A percentile compares a stretch with the other conserved stretches of the same genome.
Evolutionary conservation across 495 filamentous ascomycete genomes (phyloP).

Genomic region (Elasticomyces elasticus): DNA sequence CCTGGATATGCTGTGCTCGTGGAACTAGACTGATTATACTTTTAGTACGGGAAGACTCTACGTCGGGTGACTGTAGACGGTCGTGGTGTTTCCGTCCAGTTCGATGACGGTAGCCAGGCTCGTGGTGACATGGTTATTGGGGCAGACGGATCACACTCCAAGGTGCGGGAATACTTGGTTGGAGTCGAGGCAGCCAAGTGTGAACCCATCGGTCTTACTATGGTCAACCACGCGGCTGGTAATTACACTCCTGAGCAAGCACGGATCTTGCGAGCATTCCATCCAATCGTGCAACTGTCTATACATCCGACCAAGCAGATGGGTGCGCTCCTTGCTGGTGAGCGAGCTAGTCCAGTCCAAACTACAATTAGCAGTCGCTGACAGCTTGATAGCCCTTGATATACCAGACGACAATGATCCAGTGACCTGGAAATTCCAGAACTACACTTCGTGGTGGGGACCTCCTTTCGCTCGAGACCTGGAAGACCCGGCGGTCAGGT

Average conservation of each 20-base stretch:
- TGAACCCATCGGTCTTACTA: background rate
- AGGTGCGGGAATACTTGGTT: background rate
- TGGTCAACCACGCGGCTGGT: conserved; percentile 2
- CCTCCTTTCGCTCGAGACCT: conserved; percentile 1
- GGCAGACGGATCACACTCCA: background rate
- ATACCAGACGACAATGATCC: background rate
- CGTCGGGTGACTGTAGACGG: background rate
- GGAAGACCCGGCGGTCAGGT: background rate
- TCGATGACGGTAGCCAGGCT: conserved; percentile 5
- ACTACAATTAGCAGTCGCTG: background rate
- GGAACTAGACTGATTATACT: no score
- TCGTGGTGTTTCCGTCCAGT: background rate
- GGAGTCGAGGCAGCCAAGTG: background rate
- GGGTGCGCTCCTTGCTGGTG: background rate
- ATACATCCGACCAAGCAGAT: background rate
- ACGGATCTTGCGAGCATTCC: background rate
- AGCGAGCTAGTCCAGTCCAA: background rate
- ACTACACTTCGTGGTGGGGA: background rate
- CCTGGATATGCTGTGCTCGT: background rate
- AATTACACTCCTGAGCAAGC: conserved; percentile 5
- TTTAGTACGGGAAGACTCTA: no score
- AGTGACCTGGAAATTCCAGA: background rate
- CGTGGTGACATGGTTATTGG: conserved; percentile 5
- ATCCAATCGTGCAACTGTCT: background rate
- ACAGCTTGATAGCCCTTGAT: background rate